A percentile compares a stretch with the other conserved stretches of the same genome.
Conservation (phyloP, 306 rosid genomes). For the Cucurbita pepo region DNA sequence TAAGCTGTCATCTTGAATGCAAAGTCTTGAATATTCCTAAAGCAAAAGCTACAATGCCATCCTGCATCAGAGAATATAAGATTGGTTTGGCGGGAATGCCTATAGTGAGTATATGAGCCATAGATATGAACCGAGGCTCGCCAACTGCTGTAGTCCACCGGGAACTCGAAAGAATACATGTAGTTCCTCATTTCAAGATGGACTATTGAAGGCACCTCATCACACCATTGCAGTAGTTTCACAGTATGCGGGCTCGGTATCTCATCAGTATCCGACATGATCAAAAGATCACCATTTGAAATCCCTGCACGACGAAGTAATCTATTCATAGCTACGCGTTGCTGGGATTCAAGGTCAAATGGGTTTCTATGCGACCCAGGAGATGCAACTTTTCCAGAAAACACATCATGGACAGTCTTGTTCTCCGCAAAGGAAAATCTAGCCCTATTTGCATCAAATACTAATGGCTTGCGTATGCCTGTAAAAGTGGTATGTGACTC, state of each 20-base stretch:
- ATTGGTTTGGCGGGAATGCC: constrained; percentile 51
- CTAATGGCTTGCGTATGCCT: constrained; percentile 61
- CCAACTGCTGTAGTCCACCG: constrained; percentile 86
- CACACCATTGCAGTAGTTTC: constrained; percentile 83
- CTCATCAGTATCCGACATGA: constrained; percentile 79
- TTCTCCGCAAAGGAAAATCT: constrained; percentile 50
- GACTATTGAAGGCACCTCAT: constrained; percentile 58
- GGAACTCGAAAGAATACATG: constrained; percentile 88
- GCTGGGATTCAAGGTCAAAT: constrained; percentile 44
- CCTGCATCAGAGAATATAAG: constrained; percentile 62
- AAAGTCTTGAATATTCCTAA: constrained; percentile 48
- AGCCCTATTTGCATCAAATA: constrained; percentile 27
- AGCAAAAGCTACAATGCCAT: constrained; percentile 96
- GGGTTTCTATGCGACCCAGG: constrained; percentile 41
- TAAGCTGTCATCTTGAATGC: constrained; percentile 87
- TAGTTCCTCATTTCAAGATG: constrained; percentile 82
- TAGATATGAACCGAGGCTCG: constrained; percentile 53
- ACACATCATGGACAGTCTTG: constrained; percentile 27
- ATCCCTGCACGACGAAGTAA: constrained; percentile 49
- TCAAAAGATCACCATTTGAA: constrained; percentile 43
- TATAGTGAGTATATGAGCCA: constrained; percentile 33
- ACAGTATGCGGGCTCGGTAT: constrained; percentile 71
- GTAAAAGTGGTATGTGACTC: constrained; percentile 78
- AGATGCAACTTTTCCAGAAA: constrained; percentile 31
- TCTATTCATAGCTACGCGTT: constrained; percentile 52